Percentiles rank a stretch among this genome's conserved stretches.
Evolutionary conservation across 2,329 filamentous ascomycete species (phyloP).

Genomic region (Akanthomyces lecanii): DNA sequence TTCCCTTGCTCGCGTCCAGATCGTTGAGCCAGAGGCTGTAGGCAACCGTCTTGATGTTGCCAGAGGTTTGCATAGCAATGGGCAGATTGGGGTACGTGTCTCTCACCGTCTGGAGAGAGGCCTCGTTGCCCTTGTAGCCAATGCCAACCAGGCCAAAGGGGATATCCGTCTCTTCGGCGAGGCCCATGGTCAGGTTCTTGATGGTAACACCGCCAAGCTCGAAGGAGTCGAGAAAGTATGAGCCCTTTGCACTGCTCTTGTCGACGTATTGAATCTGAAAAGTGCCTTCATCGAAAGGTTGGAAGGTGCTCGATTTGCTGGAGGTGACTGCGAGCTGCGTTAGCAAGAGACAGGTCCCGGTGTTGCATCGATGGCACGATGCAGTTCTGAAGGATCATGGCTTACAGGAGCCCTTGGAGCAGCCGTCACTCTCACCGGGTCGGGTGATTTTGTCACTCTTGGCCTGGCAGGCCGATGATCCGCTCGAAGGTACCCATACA

Average conservation of each 20-base stretch:
- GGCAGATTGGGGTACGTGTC: constrained; percentile 56
- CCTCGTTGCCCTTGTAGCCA: constrained; percentile 55
- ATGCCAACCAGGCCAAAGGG: constrained; percentile 56
- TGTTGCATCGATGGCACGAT: too few species aligned
- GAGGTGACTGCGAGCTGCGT: constrained; percentile 40
- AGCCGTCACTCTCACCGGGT: constrained; percentile 30
- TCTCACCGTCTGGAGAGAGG: constrained; percentile 29
- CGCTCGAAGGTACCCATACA: constrained; percentile 51
- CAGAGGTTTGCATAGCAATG: constrained; percentile 57
- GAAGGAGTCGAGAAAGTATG: constrained; percentile 57
- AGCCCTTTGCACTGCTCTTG: constrained; percentile 50
- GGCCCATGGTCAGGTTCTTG: constrained; percentile 55
- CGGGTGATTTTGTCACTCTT: constrained; percentile 14
- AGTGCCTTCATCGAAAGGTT: constrained; percentile 35
- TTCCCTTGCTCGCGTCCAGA: constrained; percentile 58
- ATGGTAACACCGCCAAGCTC: constrained; percentile 48
- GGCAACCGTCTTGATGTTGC: constrained; percentile 60
- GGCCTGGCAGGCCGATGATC: constrained; percentile 37
- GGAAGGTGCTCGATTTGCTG: constrained; percentile 43
- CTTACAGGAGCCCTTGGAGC: constrained; percentile 46
- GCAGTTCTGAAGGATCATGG: background rate
- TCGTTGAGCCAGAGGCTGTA: constrained; percentile 69
- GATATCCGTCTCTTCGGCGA: constrained; percentile 52
- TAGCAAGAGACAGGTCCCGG: constrained; percentile 18
- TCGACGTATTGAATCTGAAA: constrained; percentile 62